A percentile compares a stretch with the other conserved stretches of the same genome.
Conservation (phyloP, 345 rosid genomes). For the Bruguiera sexangula region DNA sequence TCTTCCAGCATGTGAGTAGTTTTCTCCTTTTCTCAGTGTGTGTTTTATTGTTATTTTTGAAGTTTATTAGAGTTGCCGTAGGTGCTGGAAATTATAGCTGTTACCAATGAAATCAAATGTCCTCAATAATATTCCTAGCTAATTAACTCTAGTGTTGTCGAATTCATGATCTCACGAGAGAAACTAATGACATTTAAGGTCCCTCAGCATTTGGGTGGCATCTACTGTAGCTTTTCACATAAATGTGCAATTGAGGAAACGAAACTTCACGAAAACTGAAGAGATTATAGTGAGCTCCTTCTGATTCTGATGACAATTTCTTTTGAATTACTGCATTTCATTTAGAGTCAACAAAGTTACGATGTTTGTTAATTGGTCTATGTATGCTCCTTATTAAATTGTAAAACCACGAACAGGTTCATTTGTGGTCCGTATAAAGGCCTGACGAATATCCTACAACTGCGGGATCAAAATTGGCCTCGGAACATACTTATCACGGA, state of each 20-base stretch:
- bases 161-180: neutral
- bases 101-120: neutral
- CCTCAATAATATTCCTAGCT: neutral
- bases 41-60: neutral
- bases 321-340: no score
- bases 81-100: neutral
- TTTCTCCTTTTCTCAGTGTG: neutral
- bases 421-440: conserved; percentile 81
- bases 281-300: no score
- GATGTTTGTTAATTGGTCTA: no score
- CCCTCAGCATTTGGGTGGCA: neutral
- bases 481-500: conserved; percentile 8
- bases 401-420: conserved; percentile 51
- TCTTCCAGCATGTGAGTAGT: conserved; percentile 84
- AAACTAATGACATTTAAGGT: neutral
- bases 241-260: no score
- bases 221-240: neutral
- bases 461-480: neutral
- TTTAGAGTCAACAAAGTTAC: no score
- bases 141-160: neutral
- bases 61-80: neutral
- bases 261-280: no score
- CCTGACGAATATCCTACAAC: conserved; percentile 32
- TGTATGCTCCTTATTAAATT: neutral
- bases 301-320: no score